These are phyloP conservation scores for Candida krabiensis DNA, from an alignment of 805 yeast genomes.

Conservation along the genomic window DNA sequence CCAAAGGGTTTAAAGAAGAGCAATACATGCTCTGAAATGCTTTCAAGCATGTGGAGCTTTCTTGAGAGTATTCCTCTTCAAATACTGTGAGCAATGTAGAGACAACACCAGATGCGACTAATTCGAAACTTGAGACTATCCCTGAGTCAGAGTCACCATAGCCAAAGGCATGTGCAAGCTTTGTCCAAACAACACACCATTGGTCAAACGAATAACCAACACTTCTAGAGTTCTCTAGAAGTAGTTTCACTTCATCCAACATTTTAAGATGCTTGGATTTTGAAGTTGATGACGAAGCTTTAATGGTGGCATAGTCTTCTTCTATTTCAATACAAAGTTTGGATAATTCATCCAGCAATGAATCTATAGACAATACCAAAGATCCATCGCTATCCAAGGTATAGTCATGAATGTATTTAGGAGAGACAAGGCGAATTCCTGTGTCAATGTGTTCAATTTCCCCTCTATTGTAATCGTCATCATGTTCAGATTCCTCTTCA, in stretches of 20 bases:
- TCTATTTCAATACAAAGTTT: conserved; percentile 20
- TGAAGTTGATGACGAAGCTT: conserved; percentile 20
- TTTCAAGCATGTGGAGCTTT: conserved; percentile 33
- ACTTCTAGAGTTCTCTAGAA: conserved; percentile 22
- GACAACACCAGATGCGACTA: conserved; percentile 67
- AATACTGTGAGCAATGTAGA: conserved; percentile 41
- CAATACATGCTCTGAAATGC: conserved; percentile 48
- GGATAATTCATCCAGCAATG: conserved; percentile 15
- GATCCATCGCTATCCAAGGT: conserved; percentile 25
- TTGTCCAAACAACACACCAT: conserved; percentile 38
- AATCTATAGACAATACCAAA: conserved; percentile 9
- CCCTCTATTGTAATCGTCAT: conserved; percentile 11
- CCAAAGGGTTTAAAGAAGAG: conserved; percentile 30
- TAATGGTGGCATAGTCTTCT: conserved; percentile 21
- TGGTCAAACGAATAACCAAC: conserved; percentile 28
- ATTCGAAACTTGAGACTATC: conserved; percentile 68
- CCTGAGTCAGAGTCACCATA: conserved; percentile 14
- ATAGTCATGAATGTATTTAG: conserved; percentile 16
- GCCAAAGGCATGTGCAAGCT: conserved; percentile 37
- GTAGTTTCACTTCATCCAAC: conserved; percentile 28
- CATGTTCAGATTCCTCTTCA: conserved; percentile 31
- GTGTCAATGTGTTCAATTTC: conserved; percentile 8
- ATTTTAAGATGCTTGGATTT: conserved; percentile 30
- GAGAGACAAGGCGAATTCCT: background rate
- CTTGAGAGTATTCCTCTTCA: conserved; percentile 23